A percentile compares a stretch with the other conserved stretches of the same genome.
Evolutionary conservation across 148 eudicot genomes (phyloP).

Genomic region (Amaranthus cruentus): DNA sequence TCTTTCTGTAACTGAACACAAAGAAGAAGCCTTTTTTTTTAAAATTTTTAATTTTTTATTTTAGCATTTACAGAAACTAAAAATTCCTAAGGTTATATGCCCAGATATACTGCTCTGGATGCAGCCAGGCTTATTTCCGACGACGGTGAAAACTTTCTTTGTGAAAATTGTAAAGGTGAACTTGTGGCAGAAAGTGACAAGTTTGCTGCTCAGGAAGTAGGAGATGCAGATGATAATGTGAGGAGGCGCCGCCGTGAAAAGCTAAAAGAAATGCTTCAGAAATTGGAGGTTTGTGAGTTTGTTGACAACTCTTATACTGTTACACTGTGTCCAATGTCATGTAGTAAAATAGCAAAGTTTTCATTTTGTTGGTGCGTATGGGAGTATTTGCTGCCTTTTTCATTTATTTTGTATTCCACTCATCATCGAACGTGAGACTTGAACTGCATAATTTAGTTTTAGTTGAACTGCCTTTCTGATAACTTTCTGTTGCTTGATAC

Average conservation of each 20-base stretch:
- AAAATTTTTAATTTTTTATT: not conserved
- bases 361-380: too few relatives aligned
- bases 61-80: conserved; percentile 14
- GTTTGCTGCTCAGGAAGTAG: conserved; percentile 79
- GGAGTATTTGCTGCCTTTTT: too few relatives aligned
- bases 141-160: conserved; percentile 79
- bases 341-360: too few relatives aligned
- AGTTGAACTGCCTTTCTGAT: too few relatives aligned
- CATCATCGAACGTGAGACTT: too few relatives aligned
- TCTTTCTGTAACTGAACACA: too few relatives aligned
- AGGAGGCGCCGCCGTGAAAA: conserved; percentile 88
- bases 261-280: conserved; percentile 75
- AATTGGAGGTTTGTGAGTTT: conserved; percentile 67
- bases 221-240: conserved; percentile 96
- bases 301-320: not conserved
- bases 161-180: conserved; percentile 89
- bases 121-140: conserved; percentile 80
- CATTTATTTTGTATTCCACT: too few relatives aligned
- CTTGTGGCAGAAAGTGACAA: conserved; percentile 95
- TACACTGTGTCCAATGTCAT: not conserved
- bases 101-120: conserved; percentile 96
- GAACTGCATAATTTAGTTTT: too few relatives aligned
- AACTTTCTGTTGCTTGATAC: too few relatives aligned
- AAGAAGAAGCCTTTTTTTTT: too few relatives aligned
- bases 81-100: conserved; percentile 24